Base-by-base conservation (phyloP, 2,329 filamentous ascomycete species). In the Fusarium udum region DNA sequence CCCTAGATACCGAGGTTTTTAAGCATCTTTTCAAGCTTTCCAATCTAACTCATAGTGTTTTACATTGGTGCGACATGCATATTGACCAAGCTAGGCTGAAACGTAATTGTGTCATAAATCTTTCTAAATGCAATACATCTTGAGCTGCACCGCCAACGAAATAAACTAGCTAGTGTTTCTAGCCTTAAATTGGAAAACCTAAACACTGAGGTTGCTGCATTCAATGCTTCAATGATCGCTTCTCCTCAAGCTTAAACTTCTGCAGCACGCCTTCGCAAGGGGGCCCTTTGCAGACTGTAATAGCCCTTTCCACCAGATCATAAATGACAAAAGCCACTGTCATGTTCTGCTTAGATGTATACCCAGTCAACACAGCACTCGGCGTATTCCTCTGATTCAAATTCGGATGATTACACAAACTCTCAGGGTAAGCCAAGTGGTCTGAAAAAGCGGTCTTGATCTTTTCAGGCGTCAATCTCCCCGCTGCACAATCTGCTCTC, bases 131-230 rank as follows among this genome's bases (percentile, higher is more conserved):
- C 6, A 24, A 16, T 9, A 15, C n/a, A 16, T 6, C 3, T 42
- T 15, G 11, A 20, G 2, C 8, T 24, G 3, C 11, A 14, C 2
- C 7, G 11, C 10, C 4, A 4, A 24, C 4, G 4, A 49, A 6
- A 16, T 7, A 32, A n/a, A 4, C 11, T 9, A 20, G 15, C 7
- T 34, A 4, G 2, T 12, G 10, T 24, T 11, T 14, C 6, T 3
- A 3, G 3, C 3, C 8, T 12, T 3, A 4, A 16, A 5, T 20
- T 7, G 4, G 6, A 16, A 7, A 6, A 16, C 7, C 4, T n/a
- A 2, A 14, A 34, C 12, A 10, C 12, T 8, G 1, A 11, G 1
- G 12, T 6, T 34, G 6, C 8, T 36, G 5, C 2, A 10, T 4
- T 53, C 5, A 28, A 18, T 13, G 7, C 36, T 55, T 42, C 8